phyloP scores from a whole-genome alignment of 2,329 filamentous ascomycete genomes.

The Grosmannia clavigera region DNA sequence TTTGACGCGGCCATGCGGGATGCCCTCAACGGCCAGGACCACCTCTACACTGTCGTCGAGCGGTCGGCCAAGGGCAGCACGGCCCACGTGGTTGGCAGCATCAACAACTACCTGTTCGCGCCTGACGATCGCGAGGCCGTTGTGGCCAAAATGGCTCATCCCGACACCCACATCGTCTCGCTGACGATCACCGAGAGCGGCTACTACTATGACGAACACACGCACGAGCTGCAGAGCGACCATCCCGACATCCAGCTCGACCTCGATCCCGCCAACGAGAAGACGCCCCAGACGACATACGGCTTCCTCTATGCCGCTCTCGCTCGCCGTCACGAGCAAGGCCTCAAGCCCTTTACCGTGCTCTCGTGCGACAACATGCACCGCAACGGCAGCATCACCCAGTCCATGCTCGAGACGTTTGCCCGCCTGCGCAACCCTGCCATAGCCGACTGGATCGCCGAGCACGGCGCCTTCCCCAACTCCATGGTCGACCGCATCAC shows the following conservation, averaged over 20 bases:
- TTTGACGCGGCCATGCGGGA: constrained; percentile 40
- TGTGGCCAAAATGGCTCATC: constrained; percentile 41
- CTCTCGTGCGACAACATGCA: constrained; percentile 46
- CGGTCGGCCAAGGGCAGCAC: constrained; percentile 37
- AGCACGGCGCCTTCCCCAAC: constrained; percentile 38
- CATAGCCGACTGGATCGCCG: constrained; percentile 34
- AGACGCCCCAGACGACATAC: constrained; percentile 33
- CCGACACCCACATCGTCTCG: constrained; percentile 40
- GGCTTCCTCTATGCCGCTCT: constrained; percentile 40
- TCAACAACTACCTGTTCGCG: constrained; percentile 39
- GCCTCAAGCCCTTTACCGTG: constrained; percentile 40
- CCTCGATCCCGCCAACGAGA: constrained; percentile 31
- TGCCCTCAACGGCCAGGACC: constrained; percentile 32
- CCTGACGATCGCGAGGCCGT: constrained; percentile 38
- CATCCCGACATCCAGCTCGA: constrained; percentile 38
- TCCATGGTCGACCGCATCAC: constrained; percentile 45
- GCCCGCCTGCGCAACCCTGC: constrained; percentile 32
- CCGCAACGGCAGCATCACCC: constrained; percentile 41
- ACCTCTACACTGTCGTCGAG: constrained; percentile 41
- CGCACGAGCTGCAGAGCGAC: constrained; percentile 35
- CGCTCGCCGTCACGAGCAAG: constrained; percentile 29
- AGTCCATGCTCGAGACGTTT: constrained; percentile 38
- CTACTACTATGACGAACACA: constrained; percentile 46
- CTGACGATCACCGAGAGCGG: constrained; percentile 43
- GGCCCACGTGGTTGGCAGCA: constrained; percentile 36